Base-by-base conservation (phyloP, 2,329 filamentous ascomycete genomes). In the Aspergillus bombycis region DNA sequence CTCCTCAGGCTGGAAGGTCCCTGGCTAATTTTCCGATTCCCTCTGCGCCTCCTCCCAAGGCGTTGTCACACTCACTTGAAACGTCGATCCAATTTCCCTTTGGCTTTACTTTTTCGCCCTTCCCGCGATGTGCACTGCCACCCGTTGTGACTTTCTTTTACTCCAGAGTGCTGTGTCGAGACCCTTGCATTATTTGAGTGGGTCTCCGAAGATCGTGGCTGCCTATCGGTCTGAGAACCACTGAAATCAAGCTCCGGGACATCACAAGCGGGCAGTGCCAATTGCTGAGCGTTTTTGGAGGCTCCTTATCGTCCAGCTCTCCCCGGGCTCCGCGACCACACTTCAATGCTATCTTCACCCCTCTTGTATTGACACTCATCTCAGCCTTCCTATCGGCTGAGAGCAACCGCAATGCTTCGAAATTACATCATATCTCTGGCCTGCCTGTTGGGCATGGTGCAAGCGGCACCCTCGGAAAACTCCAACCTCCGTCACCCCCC, bases 371-470 rank as follows among this genome's bases (percentile, higher is more conserved):
- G n/a, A 36, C 32, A 7, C 30, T 11, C 4, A 23, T 54, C 52
- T 36, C n/a, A 23, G 21, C 7, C 28, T n/a, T 21, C 19, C 0
- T 7, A 9, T 36, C 28, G 8, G 50, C 50, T 53, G n/a, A 14
- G 32, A 54, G 12, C 19, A 1, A 34, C 11, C 52, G 12, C 9
- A 30, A 55, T 55, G 52, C 52, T 38, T 38, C 52, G 11, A 8
- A 38, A 10, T 26, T 38, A 55, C 34, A 55, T 55, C n/a, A 55
- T 38, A 55, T 38, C 10, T 7, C 45, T 72, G 50, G 59, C 52
- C 28, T 38, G 45, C 9, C 61, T 63, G 36, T 50, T 67, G 30
- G 65, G 59, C 62, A 65, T 66, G 23, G 62, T 70, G 61, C 64
- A 56, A 3, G 62, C 64, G 7, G 19, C 43, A 14, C 55, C 60